These are phyloP conservation scores for Vitis hybrid DNA, from an alignment of 177 flowering plant species.

Conservation along the genomic window DNA sequence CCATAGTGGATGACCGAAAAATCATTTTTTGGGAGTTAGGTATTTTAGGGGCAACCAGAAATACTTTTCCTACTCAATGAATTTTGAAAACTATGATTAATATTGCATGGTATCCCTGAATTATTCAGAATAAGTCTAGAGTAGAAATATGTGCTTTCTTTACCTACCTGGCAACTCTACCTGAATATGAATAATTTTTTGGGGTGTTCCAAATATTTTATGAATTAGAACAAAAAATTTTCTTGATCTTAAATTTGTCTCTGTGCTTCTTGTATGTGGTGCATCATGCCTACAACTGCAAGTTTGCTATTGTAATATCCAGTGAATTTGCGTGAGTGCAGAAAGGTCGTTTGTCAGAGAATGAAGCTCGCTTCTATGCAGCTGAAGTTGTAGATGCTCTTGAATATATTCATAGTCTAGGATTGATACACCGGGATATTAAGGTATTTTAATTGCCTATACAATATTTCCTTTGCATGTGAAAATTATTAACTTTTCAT, in stretches of 20 bases:
- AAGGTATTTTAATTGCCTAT: constrained; percentile 54
- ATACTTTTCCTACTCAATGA: no score
- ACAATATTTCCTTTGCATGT: constrained; percentile 14
- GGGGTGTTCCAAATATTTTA: no score
- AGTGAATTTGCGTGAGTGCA: constrained; percentile 37
- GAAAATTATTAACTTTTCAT: constrained; percentile 27
- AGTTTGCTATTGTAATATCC: constrained; percentile 2
- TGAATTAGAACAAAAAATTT: no score
- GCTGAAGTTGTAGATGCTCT: constrained; percentile 99
- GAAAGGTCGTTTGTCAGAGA: constrained; percentile 90
- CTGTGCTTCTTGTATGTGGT: background rate
- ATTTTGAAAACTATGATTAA: background rate
- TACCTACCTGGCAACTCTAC: no score
- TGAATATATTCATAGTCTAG: constrained; percentile 90
- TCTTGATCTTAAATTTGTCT: no score
- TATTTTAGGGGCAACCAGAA: no score
- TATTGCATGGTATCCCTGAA: background rate
- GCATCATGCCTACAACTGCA: background rate
- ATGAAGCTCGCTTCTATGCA: constrained; percentile 91
- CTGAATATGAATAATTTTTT: no score
- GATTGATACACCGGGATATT: constrained; percentile 96
- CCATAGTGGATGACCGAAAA: no score
- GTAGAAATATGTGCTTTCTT: no score
- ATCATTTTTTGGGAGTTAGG: no score
- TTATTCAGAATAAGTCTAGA: background rate